Base-by-base conservation (phyloP, 768 basidiomycete genomes). In the Trametes maxima region DNA sequence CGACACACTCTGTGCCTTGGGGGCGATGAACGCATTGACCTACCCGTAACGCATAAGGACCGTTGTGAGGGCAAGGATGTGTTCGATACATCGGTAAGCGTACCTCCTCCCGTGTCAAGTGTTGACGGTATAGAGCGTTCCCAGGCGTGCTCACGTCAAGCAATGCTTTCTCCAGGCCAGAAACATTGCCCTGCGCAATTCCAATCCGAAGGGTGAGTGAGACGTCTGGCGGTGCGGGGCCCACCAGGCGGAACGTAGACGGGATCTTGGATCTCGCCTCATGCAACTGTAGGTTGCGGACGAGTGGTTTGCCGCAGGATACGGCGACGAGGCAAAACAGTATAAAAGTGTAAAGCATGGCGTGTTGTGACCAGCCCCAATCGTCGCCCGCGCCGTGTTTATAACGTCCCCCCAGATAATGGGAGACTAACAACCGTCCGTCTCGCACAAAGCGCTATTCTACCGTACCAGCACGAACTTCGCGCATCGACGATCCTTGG, bases 81-180 rank as follows among this genome's bases (percentile, higher is more conserved):
- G 4, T 5, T 16, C 28, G 37, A n/a, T 6, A 16, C 22, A 19
- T 24, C 16, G 14, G 24, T 6, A 42, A 17, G 33, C 65, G 21
- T 60, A 80, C 78, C 71, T 79, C 72, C 13, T 75, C 78, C 64
- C 72, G 69, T 57, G 65, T 73, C 39, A 80, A 59, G 54, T 76
- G 75, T 63, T 78, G 71, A 16, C 78, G 75, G 63, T 75, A 79
- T 8, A 65, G 50, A 11, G 70, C 62, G 64, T 70, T 78, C 33
- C 67, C 65, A 4, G 79, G 78, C 2, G 74, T 75, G 61, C 75
- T 76, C 63, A 78, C 76, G 43, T 70, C 75, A 60, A 71, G 66
- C 21, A 78, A 71, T 8, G 68, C 70, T 51, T 73, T 67, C 63
- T 78, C 72, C 8, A 80, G 75, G 11, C 77, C 77, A 11, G 57